Base-by-base conservation (phyloP, 2,329 filamentous ascomycete species). In the Emmonsiellopsis sp. region DNA sequence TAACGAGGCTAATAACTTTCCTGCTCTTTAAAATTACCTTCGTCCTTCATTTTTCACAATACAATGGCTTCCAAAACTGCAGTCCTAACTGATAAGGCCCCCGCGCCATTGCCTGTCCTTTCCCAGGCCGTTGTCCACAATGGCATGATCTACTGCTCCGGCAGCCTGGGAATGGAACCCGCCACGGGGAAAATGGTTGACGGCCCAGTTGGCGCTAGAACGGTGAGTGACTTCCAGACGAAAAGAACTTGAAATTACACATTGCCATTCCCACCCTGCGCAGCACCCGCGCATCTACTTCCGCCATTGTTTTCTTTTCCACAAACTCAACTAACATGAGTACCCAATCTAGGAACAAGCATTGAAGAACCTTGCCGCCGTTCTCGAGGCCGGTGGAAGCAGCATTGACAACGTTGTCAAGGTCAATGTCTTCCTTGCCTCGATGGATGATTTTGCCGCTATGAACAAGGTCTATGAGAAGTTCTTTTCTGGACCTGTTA, bases 401-500 rank as follows among this genome's bases (percentile, higher is more conserved):
- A 74, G 71, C 54, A 70, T 86, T 41, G 71, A 77, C 31, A 82
- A 85, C 54, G 77, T 82, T 0, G 77, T 87, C 65, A 86, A 87
- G 68, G 78, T 84, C 55, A 86, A 85, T 61, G 73, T 86, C 26
- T 87, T 83, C 63, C 64, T 87, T 15, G 80, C 78, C 1, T 76
- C 78, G 55, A 87, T 87, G 82, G 73, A 78, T 47, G 74, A 86
- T 64, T 87, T 86, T 63, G 76, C 73, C 68, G 83, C 83, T 68
- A 89, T 95, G 87, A 95, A 95, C 73, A 79, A 79, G 60, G 86
- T 88, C 66, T 95, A 93, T 70, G 85, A 84, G 70, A 85, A 89
- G 73, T 89, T 57, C 38, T 57, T 59, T 46, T 13, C 46, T 6
- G 54, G 52, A 32, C 52, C 52, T 5, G 42, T 46, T 15, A 59